These are phyloP conservation scores for Echeveria elegans DNA, from an alignment of 164 flowering plant species.

Conservation along the genomic window DNA sequence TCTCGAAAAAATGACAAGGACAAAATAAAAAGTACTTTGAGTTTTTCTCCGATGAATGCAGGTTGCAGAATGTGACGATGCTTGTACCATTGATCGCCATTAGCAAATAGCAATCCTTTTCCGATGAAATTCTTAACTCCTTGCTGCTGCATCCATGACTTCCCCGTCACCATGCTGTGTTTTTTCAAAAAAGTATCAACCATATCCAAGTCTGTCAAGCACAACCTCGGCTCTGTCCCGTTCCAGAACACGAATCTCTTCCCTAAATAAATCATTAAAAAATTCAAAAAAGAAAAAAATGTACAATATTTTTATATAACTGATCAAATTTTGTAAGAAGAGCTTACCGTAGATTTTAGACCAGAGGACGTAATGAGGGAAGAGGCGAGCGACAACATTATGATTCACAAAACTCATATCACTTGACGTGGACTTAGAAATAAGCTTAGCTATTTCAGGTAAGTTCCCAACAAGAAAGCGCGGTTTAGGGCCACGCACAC, in stretches of 20 bases:
- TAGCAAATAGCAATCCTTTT: constrained; percentile 78
- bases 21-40: no score
- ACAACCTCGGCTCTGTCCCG: constrained; percentile 84
- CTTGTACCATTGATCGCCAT: constrained; percentile 80
- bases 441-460: constrained; percentile 49
- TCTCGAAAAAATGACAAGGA: no score
- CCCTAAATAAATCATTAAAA: constrained; percentile 26
- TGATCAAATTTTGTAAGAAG: background rate
- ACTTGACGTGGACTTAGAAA: constrained; percentile 42
- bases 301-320: background rate
- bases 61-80: constrained; percentile 85
- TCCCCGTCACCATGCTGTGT: constrained; percentile 56
- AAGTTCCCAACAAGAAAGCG: constrained; percentile 69
- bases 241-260: constrained; percentile 80
- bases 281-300: background rate
- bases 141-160: constrained; percentile 77
- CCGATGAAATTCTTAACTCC: constrained; percentile 82
- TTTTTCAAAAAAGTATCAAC: constrained; percentile 65
- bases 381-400: constrained; percentile 66
- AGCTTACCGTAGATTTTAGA: constrained; percentile 58
- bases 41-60: constrained; percentile 74
- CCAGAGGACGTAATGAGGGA: constrained; percentile 83
- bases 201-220: constrained; percentile 60
- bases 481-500: constrained; percentile 89
- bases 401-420: constrained; percentile 63